phyloP scores from a whole-genome alignment of 352 stramenopile genomes.

The Pythium chondricola region DNA sequence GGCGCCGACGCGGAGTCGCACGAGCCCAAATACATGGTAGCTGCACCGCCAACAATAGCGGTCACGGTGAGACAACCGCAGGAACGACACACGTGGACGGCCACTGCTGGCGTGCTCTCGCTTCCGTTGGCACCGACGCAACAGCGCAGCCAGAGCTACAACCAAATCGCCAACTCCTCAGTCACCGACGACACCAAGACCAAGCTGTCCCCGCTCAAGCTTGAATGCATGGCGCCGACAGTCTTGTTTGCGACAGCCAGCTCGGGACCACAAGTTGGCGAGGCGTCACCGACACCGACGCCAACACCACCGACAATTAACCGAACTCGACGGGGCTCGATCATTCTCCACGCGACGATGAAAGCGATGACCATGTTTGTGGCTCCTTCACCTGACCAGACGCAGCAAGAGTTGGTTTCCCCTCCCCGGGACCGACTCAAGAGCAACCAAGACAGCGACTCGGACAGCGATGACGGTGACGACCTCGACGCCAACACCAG shows the following conservation, averaged over 20 bases:
- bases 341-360: conserved; percentile 16
- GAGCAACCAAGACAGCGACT: conserved; percentile 17
- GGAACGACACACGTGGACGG: too few species aligned
- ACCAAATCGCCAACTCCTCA: conserved; percentile 4
- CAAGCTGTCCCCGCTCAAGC: not conserved
- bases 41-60: too few species aligned
- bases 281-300: not conserved
- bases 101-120: too few species aligned
- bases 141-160: conserved; percentile 17
- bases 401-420: not conserved
- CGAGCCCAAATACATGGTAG: too few species aligned
- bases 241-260: not conserved
- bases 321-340: conserved; percentile 9
- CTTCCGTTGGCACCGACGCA: not conserved
- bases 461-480: not conserved
- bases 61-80: too few species aligned
- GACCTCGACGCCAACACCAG: not conserved
- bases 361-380: conserved; percentile 8
- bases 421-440: not conserved
- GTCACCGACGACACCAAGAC: not conserved
- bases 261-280: not conserved
- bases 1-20: too few species aligned
- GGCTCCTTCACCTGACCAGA: not conserved
- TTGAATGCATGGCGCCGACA: not conserved
- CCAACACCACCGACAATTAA: not conserved